phyloP scores from a whole-genome alignment of 164 flowering plant genomes.

The Santalum album region DNA sequence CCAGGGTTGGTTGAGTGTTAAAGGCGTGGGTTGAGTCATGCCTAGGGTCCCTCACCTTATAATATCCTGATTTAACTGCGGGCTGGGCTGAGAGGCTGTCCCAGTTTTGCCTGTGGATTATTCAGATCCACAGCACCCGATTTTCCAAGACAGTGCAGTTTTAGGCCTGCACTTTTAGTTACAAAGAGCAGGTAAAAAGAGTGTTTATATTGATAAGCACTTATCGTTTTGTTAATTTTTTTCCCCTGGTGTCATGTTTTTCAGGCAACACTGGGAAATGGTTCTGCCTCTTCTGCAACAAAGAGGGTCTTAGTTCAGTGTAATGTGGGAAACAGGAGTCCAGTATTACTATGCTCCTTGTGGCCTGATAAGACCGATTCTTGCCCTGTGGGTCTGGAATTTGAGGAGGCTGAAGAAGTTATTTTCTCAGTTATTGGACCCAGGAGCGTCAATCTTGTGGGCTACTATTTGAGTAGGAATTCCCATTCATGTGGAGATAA shows the following conservation, averaged over 20 bases:
- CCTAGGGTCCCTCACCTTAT: no score
- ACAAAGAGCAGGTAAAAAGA: no score
- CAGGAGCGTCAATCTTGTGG: conserved; percentile 42
- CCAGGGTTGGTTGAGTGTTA: no score
- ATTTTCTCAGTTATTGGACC: conserved; percentile 55
- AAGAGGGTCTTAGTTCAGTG: conserved; percentile 42
- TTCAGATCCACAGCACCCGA: no score
- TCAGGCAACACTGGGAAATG: conserved; percentile 45
- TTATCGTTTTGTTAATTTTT: background rate
- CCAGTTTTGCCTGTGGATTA: no score
- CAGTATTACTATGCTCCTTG: conserved; percentile 41
- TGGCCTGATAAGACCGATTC: conserved; percentile 36
- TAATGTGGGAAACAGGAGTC: conserved; percentile 51
- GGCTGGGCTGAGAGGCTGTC: no score
- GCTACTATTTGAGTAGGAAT: conserved; percentile 24
- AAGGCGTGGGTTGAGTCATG: no score
- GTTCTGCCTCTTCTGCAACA: conserved; percentile 8
- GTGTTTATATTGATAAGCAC: no score
- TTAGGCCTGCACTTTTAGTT: background rate
- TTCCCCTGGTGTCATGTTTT: background rate
- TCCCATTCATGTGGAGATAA: conserved; percentile 15
- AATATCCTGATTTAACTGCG: no score
- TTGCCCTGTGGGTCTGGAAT: conserved; percentile 43
- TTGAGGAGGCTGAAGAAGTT: conserved; percentile 46
- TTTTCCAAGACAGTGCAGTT: no score